Conservation (phyloP, 2,329 filamentous ascomycete genomes). For the Pseudocercospora crystallina region DNA sequence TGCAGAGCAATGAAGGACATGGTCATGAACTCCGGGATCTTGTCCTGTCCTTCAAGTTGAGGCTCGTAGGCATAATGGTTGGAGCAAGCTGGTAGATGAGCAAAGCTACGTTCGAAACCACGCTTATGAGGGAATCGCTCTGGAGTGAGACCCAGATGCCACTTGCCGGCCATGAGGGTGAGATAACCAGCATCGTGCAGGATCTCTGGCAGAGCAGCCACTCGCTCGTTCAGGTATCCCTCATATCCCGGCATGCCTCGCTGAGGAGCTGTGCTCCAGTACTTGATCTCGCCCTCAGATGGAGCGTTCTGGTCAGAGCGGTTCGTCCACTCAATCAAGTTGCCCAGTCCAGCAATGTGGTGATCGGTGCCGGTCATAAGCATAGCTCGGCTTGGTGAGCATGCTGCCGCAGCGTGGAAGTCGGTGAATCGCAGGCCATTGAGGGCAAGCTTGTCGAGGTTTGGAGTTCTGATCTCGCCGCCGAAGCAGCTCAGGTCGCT, state of each 20-base stretch:
- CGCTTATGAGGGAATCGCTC: slow-evolving; percentile 57
- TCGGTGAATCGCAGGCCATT: slow-evolving; percentile 60
- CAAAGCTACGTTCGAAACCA: slow-evolving; percentile 61
- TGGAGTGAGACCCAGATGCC: slow-evolving; percentile 61
- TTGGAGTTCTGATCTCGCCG: slow-evolving; percentile 61
- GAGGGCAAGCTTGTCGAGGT: slow-evolving; percentile 52
- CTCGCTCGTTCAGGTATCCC: slow-evolving; percentile 61
- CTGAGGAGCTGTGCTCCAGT: slow-evolving; percentile 54
- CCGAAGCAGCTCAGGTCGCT: slow-evolving; percentile 61
- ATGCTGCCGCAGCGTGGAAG: slow-evolving; percentile 65
- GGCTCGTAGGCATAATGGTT: slow-evolving; percentile 59
- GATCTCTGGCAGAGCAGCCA: slow-evolving; percentile 59
- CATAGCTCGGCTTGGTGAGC: slow-evolving; percentile 65
- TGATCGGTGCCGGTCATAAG: slow-evolving; percentile 66
- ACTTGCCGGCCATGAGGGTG: slow-evolving; percentile 63
- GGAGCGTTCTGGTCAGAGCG: slow-evolving; percentile 55
- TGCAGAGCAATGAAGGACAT: slow-evolving; percentile 44
- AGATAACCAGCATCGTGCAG: slow-evolving; percentile 60
- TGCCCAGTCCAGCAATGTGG: slow-evolving; percentile 60
- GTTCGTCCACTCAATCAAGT: slow-evolving; percentile 60
- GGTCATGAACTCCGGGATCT: slow-evolving; percentile 43
- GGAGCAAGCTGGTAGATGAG: slow-evolving; percentile 60
- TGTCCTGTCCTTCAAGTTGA: slow-evolving; percentile 37
- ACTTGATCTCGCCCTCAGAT: slow-evolving; percentile 44
- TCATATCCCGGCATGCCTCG: slow-evolving; percentile 62